phyloP scores from a whole-genome alignment of 2,329 filamentous ascomycete genomes.

The Ophiostoma triangulosporum region DNA sequence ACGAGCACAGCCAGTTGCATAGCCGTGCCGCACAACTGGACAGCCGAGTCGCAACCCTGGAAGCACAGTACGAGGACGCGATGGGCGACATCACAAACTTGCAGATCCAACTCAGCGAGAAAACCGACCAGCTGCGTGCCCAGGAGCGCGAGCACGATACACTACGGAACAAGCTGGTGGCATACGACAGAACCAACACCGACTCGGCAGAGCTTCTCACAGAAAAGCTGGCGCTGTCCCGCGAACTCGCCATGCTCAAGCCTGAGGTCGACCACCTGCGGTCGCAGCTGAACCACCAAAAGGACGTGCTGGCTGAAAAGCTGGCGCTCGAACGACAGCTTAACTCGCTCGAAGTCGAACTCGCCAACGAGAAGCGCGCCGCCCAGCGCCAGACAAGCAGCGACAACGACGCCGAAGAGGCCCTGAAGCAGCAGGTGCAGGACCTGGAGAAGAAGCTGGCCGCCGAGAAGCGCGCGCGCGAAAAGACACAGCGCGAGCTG shows the following conservation, averaged over 20 bases:
- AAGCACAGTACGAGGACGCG: slow-evolving; percentile 26
- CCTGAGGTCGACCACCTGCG: slow-evolving; percentile 43
- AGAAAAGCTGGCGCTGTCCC: slow-evolving; percentile 39
- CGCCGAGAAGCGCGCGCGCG: slow-evolving; percentile 25
- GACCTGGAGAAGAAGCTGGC: slow-evolving; percentile 29
- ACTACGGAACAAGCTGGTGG: slow-evolving; percentile 53
- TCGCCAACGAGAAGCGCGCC: slow-evolving; percentile 69
- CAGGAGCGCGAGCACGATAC: slow-evolving; percentile 35
- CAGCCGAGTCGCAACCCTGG: slow-evolving; percentile 39
- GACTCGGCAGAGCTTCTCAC: slow-evolving; percentile 57
- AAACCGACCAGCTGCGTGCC: slow-evolving; percentile 34
- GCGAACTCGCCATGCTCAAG: slow-evolving; percentile 38
- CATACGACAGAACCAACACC: slow-evolving; percentile 51
- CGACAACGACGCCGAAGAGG: slow-evolving; percentile 17
- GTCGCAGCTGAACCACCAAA: slow-evolving; percentile 44
- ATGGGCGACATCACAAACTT: slow-evolving; percentile 29
- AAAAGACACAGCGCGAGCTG: slow-evolving; percentile 23
- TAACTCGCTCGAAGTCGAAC: slow-evolving; percentile 61
- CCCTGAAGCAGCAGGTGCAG: slow-evolving; percentile 19
- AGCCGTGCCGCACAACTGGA: slow-evolving; percentile 48
- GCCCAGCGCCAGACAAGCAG: slow-evolving; percentile 30
- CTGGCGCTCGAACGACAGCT: slow-evolving; percentile 66
- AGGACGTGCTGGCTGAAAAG: slow-evolving; percentile 64
- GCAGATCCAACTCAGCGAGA: slow-evolving; percentile 28
- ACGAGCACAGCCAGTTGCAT: slow-evolving; percentile 58